Evolutionary conservation across 352 stramenopile genomes (phyloP), one percentile per base, ranked within the genome.

Genomic region (Pythium inflatum): DNA sequence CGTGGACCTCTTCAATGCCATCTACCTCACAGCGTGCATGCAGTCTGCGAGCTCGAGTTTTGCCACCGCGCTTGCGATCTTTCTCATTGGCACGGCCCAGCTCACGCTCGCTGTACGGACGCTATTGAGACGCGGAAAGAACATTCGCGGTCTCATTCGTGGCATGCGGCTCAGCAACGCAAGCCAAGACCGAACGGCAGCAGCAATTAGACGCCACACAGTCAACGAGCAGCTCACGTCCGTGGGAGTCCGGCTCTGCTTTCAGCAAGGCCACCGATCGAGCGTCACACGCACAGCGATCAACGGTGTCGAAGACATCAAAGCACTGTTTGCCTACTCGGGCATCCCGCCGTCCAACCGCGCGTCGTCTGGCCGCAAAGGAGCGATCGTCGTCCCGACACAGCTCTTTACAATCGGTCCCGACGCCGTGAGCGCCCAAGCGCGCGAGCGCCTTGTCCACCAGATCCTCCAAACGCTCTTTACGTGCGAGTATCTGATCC

Each of bases 11-110:
- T 83, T 83, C 64, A 79, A 82, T 33, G 40, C 72, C 3, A 45
- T 87, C 13, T 87, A 81, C 45, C 22, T 83, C 9, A 66, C 72
- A 3, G 71, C 60, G 4, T 80, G 73, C 45, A 83, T 85, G 70
- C 70, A 83, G n/a, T 65, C 36, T 9, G 62, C 69, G 12, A 56
- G 59, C 20, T 73, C 71, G 14, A 62, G 46, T 24, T 25, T 56
- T 24, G 53, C 66, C 9, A 62, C 56, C 28, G 60, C 55, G 48
- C 45, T 66, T 50, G 53, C 70, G 24, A 62, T 70, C 34, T 61
- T 74, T 2, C 0, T 48, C 1, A 3, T 74, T 5, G 55, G 56
- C 24, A 66, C 48, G 30, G 27, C 59, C n/a, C 55, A 70, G 30
- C 60, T 70, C 8, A 25, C 63, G 41, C 25, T 65, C 31, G 54